Evolutionary conservation across 2,329 filamentous ascomycete genomes (phyloP).

Genomic region (Paraconiothyrium sp.): DNA sequence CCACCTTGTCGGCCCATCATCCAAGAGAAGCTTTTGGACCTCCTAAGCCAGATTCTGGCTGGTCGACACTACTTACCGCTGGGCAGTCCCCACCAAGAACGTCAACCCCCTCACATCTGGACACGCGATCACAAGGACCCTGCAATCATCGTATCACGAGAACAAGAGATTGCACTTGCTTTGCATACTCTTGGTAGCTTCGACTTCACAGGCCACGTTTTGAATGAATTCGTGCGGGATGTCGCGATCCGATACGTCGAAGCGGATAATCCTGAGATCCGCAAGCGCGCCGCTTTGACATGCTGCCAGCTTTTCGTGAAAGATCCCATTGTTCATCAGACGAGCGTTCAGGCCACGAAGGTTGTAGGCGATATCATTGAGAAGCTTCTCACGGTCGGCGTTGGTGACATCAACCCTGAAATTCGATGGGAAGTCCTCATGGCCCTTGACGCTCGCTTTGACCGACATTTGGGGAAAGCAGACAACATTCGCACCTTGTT

Average conservation of each 20-base stretch:
- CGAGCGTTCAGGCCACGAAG: slow-evolving; percentile 94
- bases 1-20: slow-evolving; percentile 92
- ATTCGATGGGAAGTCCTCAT: slow-evolving; percentile 89
- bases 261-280: slow-evolving; percentile 91
- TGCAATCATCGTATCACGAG: slow-evolving; percentile 78
- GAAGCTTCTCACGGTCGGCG: slow-evolving; percentile 91
- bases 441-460: slow-evolving; percentile 91
- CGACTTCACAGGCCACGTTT: slow-evolving; percentile 85
- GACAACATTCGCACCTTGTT: slow-evolving; percentile 97
- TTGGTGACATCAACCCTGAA: slow-evolving; percentile 86
- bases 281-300: slow-evolving; percentile 92
- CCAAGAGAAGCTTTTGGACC: slow-evolving; percentile 91
- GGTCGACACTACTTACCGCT: slow-evolving; percentile 91
- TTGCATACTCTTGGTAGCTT: slow-evolving; percentile 97
- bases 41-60: slow-evolving; percentile 92
- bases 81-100: slow-evolving; percentile 88
- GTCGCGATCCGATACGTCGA: slow-evolving; percentile 98
- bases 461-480: slow-evolving; percentile 94
- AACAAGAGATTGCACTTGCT: slow-evolving; percentile 89
- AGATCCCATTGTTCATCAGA: slow-evolving; percentile 97
- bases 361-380: slow-evolving; percentile 98
- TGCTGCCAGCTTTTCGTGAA: slow-evolving; percentile 97
- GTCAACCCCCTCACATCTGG: slow-evolving; percentile 82
- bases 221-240: slow-evolving; percentile 98
- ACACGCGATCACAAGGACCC: slow-evolving; percentile 88